Evolutionary conservation across 768 basidiomycete species (phyloP).

Genomic region (Amanita jacksonii): DNA sequence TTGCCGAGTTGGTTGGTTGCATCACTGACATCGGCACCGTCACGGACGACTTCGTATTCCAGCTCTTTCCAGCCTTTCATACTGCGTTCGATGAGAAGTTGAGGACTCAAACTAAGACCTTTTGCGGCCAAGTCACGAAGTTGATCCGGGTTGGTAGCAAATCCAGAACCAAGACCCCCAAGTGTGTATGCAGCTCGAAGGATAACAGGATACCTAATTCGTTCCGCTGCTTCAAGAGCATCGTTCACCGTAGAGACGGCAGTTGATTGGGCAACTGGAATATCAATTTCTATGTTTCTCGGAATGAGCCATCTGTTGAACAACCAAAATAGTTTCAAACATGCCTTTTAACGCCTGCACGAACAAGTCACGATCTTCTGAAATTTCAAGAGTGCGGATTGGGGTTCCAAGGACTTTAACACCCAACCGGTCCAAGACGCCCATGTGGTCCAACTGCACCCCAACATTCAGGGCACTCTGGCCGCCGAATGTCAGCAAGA

Average conservation of each 20-base stretch:
- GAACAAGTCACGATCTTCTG: slow-evolving; percentile 95
- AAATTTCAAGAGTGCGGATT: slow-evolving; percentile 88
- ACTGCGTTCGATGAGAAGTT: slow-evolving; percentile 93
- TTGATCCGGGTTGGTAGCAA: slow-evolving; percentile 92
- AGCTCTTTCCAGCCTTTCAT: slow-evolving; percentile 99
- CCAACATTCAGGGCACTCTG: slow-evolving; percentile 98
- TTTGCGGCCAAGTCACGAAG: slow-evolving; percentile 90
- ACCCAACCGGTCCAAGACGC: slow-evolving; percentile 84
- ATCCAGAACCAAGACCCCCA: slow-evolving; percentile 96
- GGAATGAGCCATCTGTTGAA: slow-evolving; percentile 7
- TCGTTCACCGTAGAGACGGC: slow-evolving; percentile 95
- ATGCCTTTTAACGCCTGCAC: slow-evolving; percentile 91
- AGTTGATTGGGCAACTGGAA: slow-evolving; percentile 91
- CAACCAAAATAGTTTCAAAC: slow-evolving; percentile 15
- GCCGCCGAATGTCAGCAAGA: slow-evolving; percentile 95
- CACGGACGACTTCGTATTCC: slow-evolving; percentile 98
- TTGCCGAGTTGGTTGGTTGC: slow-evolving; percentile 1
- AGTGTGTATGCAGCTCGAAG: slow-evolving; percentile 95
- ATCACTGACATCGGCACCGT: slow-evolving; percentile 82
- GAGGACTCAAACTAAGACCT: slow-evolving; percentile 82
- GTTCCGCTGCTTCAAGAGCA: slow-evolving; percentile 83
- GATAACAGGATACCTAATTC: slow-evolving; percentile 96
- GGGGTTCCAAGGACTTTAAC: slow-evolving; percentile 93
- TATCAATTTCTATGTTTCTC: slow-evolving; percentile 71
- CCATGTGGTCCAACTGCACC: slow-evolving; percentile 94